Conservation (phyloP, 176 grass and related monocot genomes). For the Cenchrus fungigraminus region DNA sequence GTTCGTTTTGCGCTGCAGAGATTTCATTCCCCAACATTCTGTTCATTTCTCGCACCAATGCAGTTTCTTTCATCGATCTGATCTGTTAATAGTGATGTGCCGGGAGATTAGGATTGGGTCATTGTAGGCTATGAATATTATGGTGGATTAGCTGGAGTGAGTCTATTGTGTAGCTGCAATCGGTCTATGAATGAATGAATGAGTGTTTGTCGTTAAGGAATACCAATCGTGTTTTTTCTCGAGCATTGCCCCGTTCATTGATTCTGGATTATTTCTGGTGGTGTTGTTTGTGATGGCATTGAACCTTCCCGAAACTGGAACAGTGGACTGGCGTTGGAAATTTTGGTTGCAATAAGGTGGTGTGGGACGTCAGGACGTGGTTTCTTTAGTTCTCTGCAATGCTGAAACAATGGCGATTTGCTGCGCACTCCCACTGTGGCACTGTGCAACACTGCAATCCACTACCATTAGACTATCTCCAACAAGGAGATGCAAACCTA, state of each 20-base stretch:
- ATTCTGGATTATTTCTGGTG: conserved; percentile 9
- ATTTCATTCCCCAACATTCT: neutral
- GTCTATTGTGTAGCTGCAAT: conserved; percentile 37
- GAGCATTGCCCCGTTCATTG: neutral
- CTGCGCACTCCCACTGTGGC: neutral
- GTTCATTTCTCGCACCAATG: conserved; percentile 17
- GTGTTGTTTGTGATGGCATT: neutral
- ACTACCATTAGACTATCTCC: too few species aligned
- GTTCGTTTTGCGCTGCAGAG: conserved; percentile 11
- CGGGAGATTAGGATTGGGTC: neutral
- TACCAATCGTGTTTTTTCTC: neutral
- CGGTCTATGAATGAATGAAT: conserved; percentile 12
- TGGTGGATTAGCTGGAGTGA: conserved; percentile 32
- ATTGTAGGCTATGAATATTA: neutral
- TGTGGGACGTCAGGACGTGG: neutral
- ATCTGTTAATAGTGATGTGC: conserved; percentile 12
- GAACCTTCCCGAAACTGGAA: neutral
- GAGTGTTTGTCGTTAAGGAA: neutral
- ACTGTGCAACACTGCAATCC: too few species aligned
- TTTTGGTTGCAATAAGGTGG: neutral
- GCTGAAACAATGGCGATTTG: neutral
- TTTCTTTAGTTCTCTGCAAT: conserved; percentile 1
- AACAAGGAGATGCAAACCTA: too few species aligned
- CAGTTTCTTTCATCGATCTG: neutral
- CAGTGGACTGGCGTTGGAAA: neutral